phyloP scores from a whole-genome alignment of 805 yeast species.

The Kuraishia capsulata region DNA sequence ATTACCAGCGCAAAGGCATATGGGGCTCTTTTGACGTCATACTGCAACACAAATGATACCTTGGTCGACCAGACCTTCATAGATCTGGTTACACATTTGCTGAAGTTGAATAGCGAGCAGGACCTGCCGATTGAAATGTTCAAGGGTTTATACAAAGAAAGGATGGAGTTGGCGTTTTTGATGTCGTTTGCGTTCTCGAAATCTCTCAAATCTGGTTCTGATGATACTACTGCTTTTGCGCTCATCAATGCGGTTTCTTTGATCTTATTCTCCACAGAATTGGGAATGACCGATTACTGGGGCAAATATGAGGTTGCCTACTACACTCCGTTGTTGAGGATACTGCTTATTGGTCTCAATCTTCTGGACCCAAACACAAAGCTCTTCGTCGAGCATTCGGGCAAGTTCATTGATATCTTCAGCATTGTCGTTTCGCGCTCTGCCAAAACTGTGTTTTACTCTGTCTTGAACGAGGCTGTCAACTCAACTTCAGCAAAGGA shows the following conservation, averaged over 20 bases:
- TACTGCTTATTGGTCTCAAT: conserved; percentile 38
- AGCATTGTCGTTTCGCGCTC: conserved; percentile 36
- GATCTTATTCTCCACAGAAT: conserved; percentile 34
- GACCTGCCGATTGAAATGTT: conserved; percentile 42
- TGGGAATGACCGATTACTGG: conserved; percentile 29
- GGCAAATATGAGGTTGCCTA: neutral
- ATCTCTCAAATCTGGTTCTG: conserved; percentile 13
- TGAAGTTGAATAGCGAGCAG: conserved; percentile 40
- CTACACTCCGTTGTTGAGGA: conserved; percentile 56
- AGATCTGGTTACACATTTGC: conserved; percentile 35
- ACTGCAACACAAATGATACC: conserved; percentile 42
- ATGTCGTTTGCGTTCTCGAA: conserved; percentile 28
- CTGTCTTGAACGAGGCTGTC: conserved; percentile 1
- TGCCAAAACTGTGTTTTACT: neutral
- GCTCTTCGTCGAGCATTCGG: conserved; percentile 35
- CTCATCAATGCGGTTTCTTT: conserved; percentile 33
- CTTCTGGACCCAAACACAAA: conserved; percentile 31
- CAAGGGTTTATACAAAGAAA: conserved; percentile 43
- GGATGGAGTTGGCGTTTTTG: conserved; percentile 61
- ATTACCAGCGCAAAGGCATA: conserved; percentile 62
- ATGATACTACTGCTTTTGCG: conserved; percentile 27
- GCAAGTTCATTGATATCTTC: conserved; percentile 47
- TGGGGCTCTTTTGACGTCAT: conserved; percentile 70
- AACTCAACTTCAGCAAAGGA: conserved; percentile 24
- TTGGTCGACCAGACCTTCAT: conserved; percentile 27